Base-by-base conservation (phyloP, 805 yeast species). In the Clavispora asparagi region DNA sequence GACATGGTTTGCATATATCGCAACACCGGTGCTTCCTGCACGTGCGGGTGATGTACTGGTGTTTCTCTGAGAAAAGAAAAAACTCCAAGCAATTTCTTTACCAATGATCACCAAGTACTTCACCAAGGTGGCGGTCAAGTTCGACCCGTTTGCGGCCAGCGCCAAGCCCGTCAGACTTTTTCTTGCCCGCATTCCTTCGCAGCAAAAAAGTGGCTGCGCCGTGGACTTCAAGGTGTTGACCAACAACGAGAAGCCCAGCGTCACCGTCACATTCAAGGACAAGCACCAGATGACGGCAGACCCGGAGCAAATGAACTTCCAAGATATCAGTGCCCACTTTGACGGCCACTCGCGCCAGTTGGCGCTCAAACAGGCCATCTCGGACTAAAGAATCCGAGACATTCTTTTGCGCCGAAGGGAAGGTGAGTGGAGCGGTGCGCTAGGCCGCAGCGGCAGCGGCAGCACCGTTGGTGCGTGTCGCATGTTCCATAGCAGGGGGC, bases 41-140 rank as follows among this genome's bases (percentile, higher is more conserved):
- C 23, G 5, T 3, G 23, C 5, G 23, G 23, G 23, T 19, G 23
- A 19, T 19, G 23, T 19, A 19, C 23, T 8, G 29, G 29, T 27
- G 29, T 8, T 27, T 27, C 12, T 27, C 29, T 32, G 35, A 16
- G 37, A 33, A 28, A 14, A 30, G 27, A 36, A 36, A 33, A 35
- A 35, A 32, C 29, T 40, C 39, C 30, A 35, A 29, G 17, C 31
- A 37, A 28, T 17, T 23, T 9, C 25, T 7, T 25, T 17, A 14
- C 26, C 41, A 36, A 91, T 91, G 98, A 86, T 91, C 59, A 92
- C 97, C 35, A 89, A 88, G 67, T 91, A 85, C 68, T 88, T 92
- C 70, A 74, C 90, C 31, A 81, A 81, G 53, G 88, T 89, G 8
- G 72, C 73, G 39, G 87, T 92, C 38, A 81, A 75, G 59, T 88